A percentile compares a stretch with the other conserved stretches of the same genome.
These are phyloP conservation scores for Aspergillus luchuensis DNA, from an alignment of 2,329 filamentous ascomycete species.

Conservation along the genomic window DNA sequence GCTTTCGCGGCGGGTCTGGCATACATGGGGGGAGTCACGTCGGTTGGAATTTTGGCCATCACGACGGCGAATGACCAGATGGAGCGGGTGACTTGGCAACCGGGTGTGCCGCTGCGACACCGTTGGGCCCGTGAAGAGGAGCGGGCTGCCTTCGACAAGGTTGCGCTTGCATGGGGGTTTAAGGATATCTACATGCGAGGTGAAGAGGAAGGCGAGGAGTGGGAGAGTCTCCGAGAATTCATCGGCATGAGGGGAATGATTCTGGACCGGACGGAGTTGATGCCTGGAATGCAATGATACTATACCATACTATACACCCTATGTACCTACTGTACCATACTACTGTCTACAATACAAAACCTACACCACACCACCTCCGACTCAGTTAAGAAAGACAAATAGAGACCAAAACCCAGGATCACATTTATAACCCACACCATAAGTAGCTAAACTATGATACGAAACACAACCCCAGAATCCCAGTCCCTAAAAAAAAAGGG, in stretches of 20 bases:
- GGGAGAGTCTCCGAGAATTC: conserved; percentile 83
- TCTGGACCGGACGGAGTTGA: conserved; percentile 82
- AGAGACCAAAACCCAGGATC: conserved; percentile 35
- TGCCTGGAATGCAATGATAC: conserved; percentile 81
- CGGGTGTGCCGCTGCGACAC: conserved; percentile 75
- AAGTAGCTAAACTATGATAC: conserved; percentile 24
- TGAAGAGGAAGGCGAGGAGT: conserved; percentile 88
- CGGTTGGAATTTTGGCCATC: conserved; percentile 79
- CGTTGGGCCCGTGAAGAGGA: conserved; percentile 91
- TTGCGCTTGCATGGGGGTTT: conserved; percentile 91
- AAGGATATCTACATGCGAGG: conserved; percentile 76
- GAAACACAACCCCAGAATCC: conserved; percentile 32
- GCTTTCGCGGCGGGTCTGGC: conserved; percentile 79
- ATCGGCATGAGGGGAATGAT: conserved; percentile 83
- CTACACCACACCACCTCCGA: background rate
- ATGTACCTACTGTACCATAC: background rate
- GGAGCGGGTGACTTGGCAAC: conserved; percentile 87
- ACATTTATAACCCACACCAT: conserved; percentile 27
- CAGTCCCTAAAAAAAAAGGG: conserved; percentile 24
- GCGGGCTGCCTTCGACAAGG: conserved; percentile 78
- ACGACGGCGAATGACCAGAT: conserved; percentile 93
- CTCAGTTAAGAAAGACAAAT: background rate
- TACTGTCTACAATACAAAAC: background rate
- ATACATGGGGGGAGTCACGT: conserved; percentile 78
- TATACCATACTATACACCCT: conserved; percentile 6